Conservation (phyloP, 75 land plant species). For the Selaginella tamariscina region DNA sequence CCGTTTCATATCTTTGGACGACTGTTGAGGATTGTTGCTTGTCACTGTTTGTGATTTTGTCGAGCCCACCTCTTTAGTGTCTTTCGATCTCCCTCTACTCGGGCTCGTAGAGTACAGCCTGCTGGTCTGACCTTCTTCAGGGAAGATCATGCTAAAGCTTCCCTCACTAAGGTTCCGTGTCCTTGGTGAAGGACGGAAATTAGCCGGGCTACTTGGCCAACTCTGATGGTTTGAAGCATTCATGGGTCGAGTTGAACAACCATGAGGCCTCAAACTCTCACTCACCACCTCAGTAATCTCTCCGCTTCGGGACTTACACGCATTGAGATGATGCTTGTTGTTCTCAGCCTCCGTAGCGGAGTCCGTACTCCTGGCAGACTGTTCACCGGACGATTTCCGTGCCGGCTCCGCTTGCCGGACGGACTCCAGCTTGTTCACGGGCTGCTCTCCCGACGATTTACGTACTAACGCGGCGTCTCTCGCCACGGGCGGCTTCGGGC, state of each 20-base stretch:
- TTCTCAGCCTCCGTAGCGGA: no score
- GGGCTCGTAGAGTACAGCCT: not conserved
- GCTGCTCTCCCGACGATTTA: not conserved
- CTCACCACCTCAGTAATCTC: not conserved
- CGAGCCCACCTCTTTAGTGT: not conserved
- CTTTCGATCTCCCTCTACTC: not conserved
- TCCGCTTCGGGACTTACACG: no score
- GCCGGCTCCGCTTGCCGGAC: no score
- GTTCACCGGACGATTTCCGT: no score
- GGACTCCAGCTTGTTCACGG: not conserved
- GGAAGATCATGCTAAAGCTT: slow-evolving; percentile 1
- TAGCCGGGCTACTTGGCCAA: not conserved
- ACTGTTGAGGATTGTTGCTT: not conserved
- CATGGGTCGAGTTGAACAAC: no score
- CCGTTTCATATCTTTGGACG: no score
- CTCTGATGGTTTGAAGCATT: not conserved
- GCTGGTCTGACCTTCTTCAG: not conserved
- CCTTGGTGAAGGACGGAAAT: not conserved
- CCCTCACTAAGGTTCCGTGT: not conserved
- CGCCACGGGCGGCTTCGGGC: not conserved
- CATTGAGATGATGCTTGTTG: no score
- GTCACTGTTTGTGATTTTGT: not conserved
- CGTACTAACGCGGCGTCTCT: no score
- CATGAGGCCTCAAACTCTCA: no score
- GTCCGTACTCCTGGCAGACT: no score